Percentiles rank a stretch among this genome's conserved stretches.
Conservation (phyloP, 148 eudicot genomes). For the Beta vulgaris region DNA sequence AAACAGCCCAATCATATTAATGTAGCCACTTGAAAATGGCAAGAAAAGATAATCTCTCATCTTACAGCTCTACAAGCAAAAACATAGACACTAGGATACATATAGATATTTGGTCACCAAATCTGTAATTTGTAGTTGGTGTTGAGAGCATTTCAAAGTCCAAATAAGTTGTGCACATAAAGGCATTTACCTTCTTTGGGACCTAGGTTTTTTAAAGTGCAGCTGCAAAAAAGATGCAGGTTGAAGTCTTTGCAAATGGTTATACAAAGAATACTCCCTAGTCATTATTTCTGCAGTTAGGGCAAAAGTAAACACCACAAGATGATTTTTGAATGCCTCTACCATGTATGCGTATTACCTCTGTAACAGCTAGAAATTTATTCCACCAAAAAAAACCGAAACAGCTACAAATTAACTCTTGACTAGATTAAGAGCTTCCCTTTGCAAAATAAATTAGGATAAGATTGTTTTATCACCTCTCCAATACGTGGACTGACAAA, state of each 20-base stretch:
- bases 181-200: background rate
- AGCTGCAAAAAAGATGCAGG: too few species aligned
- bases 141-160: background rate
- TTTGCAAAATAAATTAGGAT: background rate
- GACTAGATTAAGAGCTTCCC: background rate
- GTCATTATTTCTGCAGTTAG: background rate
- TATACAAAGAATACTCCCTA: background rate
- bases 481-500: constrained; percentile 99
- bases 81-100: background rate
- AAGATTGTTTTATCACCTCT: constrained; percentile 56
- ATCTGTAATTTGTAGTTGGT: background rate
- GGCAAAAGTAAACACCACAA: background rate
- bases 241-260: background rate
- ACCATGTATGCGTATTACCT: too few species aligned
- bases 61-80: background rate
- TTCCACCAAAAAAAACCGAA: too few species aligned
- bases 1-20: background rate
- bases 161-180: background rate
- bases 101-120: background rate
- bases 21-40: background rate
- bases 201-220: background rate
- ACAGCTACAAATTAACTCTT: background rate
- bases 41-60: background rate
- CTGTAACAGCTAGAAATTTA: background rate
- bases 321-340: background rate